Conservation (phyloP, 2,329 filamentous ascomycete genomes). For the Penicillium sp. region DNA sequence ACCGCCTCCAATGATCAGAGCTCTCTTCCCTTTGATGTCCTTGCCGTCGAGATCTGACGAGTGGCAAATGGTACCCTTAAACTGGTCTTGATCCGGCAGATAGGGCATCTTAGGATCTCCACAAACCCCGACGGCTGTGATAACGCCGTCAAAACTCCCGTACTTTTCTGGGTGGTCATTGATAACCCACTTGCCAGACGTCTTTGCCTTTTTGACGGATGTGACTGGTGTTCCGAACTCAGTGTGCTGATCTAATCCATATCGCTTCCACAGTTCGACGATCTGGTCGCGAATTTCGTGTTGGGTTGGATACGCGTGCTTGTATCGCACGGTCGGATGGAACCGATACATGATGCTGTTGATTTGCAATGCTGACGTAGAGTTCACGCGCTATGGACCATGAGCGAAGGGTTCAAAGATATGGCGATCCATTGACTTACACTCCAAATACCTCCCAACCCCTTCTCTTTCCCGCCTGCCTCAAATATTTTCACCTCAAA, state of each 20-base stretch:
- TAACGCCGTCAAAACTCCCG: not conserved
- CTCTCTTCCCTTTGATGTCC: not conserved
- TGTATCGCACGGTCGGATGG: not conserved
- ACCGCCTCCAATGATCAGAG: not conserved
- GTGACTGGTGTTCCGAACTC: not conserved
- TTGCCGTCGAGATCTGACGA: not conserved
- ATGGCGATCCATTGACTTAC: not conserved
- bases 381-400: not conserved
- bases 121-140: not conserved
- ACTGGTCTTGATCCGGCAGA: not conserved
- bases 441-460: not conserved
- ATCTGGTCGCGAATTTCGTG: not conserved
- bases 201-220: not conserved
- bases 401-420: not conserved
- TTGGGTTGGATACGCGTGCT: not conserved
- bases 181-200: not conserved
- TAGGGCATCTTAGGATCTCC: not conserved
- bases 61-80: not conserved
- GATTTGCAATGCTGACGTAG: not conserved
- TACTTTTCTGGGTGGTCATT: not conserved
- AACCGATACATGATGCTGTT: not conserved
- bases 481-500: constrained; percentile 1
- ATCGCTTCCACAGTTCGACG: not conserved
- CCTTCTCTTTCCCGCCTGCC: not conserved
- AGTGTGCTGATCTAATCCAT: not conserved